Percentiles rank a stretch among this genome's conserved stretches.
phyloP scores from a whole-genome alignment of 345 rosid species.

The Aethionema arabicum region DNA sequence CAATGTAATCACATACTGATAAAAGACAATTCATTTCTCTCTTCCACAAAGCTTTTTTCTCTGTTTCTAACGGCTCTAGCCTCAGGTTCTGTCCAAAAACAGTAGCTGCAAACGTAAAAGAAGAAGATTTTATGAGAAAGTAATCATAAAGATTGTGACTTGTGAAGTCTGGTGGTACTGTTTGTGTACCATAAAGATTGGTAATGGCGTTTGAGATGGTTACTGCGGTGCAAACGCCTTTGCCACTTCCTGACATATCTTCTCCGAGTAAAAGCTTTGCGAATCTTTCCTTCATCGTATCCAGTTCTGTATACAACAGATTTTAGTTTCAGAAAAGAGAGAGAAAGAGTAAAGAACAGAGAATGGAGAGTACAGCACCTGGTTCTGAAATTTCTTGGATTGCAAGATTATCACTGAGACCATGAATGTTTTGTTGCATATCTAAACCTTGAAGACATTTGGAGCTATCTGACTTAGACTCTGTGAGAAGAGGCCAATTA shows the following conservation, averaged over 20 bases:
- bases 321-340: constrained; percentile 10
- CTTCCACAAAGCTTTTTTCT: constrained; percentile 81
- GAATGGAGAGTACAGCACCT: constrained; percentile 41
- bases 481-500: constrained; percentile 47
- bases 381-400: constrained; percentile 53
- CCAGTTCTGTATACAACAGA: constrained; percentile 51
- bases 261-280: constrained; percentile 90
- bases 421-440: constrained; percentile 32
- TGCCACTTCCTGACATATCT: constrained; percentile 97
- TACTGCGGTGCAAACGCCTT: constrained; percentile 88
- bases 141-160: neutral
- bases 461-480: constrained; percentile 40
- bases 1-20: constrained; percentile 79
- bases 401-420: constrained; percentile 32
- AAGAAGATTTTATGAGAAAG: neutral
- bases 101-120: constrained; percentile 58
- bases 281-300: constrained; percentile 87
- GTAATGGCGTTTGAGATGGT: constrained; percentile 92
- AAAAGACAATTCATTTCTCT: constrained; percentile 92
- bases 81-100: constrained; percentile 85
- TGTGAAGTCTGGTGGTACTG: neutral
- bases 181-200: constrained; percentile 81
- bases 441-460: constrained; percentile 37
- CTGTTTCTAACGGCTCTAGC: constrained; percentile 75
- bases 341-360: neutral